Percentiles rank a stretch among this genome's conserved stretches.
Conservation (phyloP, 2,329 filamentous ascomycete genomes). For the Phialophora macrospora region DNA sequence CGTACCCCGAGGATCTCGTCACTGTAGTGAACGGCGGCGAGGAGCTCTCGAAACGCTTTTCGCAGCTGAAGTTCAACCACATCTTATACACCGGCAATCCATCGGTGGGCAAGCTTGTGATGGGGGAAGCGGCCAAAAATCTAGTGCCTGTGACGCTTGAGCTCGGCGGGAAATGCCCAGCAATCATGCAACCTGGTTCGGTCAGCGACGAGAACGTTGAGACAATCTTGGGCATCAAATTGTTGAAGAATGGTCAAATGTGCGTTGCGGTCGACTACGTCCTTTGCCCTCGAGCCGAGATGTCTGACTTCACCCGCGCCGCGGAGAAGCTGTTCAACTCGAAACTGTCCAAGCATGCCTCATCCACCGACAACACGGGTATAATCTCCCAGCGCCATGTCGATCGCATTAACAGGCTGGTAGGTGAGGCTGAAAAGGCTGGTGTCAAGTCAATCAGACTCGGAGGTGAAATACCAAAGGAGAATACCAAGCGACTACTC, state of each 20-base stretch:
- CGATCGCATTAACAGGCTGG: slow-evolving; percentile 47
- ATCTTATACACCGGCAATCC: slow-evolving; percentile 55
- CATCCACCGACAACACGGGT: slow-evolving; percentile 33
- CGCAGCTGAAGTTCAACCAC: slow-evolving; percentile 50
- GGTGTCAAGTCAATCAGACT: slow-evolving; percentile 40
- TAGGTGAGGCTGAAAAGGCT: slow-evolving; percentile 42
- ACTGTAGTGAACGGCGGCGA: slow-evolving; percentile 47
- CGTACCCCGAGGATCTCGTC: slow-evolving; percentile 50
- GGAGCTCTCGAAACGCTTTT: slow-evolving; percentile 46
- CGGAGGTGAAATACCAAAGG: background rate
- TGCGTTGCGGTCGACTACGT: slow-evolving; percentile 52
- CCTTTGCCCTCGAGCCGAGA: slow-evolving; percentile 46
- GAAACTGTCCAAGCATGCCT: slow-evolving; percentile 40
- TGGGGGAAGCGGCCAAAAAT: slow-evolving; percentile 51
- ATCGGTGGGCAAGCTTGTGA: slow-evolving; percentile 47
- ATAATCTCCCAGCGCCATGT: slow-evolving; percentile 53
- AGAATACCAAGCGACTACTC: background rate
- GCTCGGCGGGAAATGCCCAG: slow-evolving; percentile 54
- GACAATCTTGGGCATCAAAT: slow-evolving; percentile 52
- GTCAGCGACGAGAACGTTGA: slow-evolving; percentile 52
- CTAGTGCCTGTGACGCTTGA: slow-evolving; percentile 53
- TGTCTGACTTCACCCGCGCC: slow-evolving; percentile 44
- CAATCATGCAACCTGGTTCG: slow-evolving; percentile 50
- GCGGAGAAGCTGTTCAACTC: slow-evolving; percentile 44
- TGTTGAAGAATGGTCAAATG: slow-evolving; percentile 51